Percentiles rank a stretch among this genome's conserved stretches.
phyloP scores from a whole-genome alignment of 2,329 filamentous ascomycete genomes.

The Pseudodiploospora longispora region DNA sequence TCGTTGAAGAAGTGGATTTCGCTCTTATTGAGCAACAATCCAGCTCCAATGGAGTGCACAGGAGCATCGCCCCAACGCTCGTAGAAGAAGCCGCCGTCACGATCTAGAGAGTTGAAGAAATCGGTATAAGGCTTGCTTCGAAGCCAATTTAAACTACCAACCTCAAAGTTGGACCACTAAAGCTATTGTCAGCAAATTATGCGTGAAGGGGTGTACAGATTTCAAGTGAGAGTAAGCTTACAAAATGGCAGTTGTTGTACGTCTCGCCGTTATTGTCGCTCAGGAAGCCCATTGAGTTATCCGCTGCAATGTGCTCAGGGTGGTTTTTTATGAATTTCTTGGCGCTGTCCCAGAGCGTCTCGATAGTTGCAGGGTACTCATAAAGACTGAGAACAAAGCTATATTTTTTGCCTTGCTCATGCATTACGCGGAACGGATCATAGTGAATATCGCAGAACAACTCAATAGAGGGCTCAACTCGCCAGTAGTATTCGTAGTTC shows the following conservation, averaged over 20 bases:
- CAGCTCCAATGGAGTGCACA: slow-evolving; percentile 93
- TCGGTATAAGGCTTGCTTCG: slow-evolving; percentile 82
- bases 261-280: slow-evolving; percentile 85
- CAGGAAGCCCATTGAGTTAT: slow-evolving; percentile 84
- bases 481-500: slow-evolving; percentile 99
- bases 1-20: slow-evolving; percentile 99
- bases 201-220: too few relatives aligned
- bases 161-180: slow-evolving; percentile 98
- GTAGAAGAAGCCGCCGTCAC: slow-evolving; percentile 96
- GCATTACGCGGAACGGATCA: slow-evolving; percentile 95
- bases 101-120: slow-evolving; percentile 82
- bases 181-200: slow-evolving; percentile 11
- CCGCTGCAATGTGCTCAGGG: slow-evolving; percentile 77
- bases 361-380: slow-evolving; percentile 94
- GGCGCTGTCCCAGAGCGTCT: slow-evolving; percentile 88
- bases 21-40: slow-evolving; percentile 79
- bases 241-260: slow-evolving; percentile 97
- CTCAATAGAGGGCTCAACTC: slow-evolving; percentile 93
- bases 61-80: slow-evolving; percentile 97
- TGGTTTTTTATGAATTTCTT: slow-evolving; percentile 90
- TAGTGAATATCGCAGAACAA: slow-evolving; percentile 94
- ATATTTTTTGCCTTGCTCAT: slow-evolving; percentile 95
- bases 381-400: slow-evolving; percentile 92
- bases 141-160: slow-evolving; percentile 90
- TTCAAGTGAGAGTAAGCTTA: slow-evolving; percentile 34